Evolutionary conservation across 2,329 filamentous ascomycete species (phyloP), one percentile per base, ranked within the genome.

Genomic region (Trichophyton verrucosum): DNA sequence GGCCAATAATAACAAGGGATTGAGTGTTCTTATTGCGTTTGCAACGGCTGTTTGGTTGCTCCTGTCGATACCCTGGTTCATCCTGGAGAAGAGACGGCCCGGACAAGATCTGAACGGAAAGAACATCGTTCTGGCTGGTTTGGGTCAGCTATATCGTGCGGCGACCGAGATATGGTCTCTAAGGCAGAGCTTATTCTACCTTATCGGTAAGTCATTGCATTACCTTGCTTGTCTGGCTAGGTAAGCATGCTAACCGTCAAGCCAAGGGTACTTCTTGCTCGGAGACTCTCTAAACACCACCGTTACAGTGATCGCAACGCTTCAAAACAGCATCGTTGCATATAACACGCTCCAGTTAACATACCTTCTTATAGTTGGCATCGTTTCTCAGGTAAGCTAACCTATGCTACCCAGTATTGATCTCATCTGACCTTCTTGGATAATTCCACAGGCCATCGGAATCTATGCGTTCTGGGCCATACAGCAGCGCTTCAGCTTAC

Each of bases 221-320:
- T 44, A 7, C 15, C 2, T 30, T 44, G 24, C 38, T 11, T 30
- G 17, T 3, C 49, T 33, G 6, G 20, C 20, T 42, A 44, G 1
- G 36, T 7, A 27, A 56, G 22, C 11, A 13, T 59, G 8, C 30
- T 11, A 38, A 46, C 58, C 30, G 55, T 17, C 22, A 20, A 33
- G 22, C 17, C 61, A 64, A 71, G 77, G 79, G 2, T 88, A 86
- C 67, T 87, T 88, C 68, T 75, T 88, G 1, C 78, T 88, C 0
- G 85, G 83, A n/a, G 86, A 88, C 70, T 84, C 82, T 0, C 75
- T 87, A 40, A 87, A 87, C 69, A 88, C 86, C 0, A 86, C 85
- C 0, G 82, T 87, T 3, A 87, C 86, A 0, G 84, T 88, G 22
- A 83, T 88, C 36, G 77, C 75, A 0, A 87, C 84, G 0, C 71